These are phyloP conservation scores for Mortierella sp. DNA, from an alignment of 371 early-diverging fungal genomes.

Conservation along the genomic window DNA sequence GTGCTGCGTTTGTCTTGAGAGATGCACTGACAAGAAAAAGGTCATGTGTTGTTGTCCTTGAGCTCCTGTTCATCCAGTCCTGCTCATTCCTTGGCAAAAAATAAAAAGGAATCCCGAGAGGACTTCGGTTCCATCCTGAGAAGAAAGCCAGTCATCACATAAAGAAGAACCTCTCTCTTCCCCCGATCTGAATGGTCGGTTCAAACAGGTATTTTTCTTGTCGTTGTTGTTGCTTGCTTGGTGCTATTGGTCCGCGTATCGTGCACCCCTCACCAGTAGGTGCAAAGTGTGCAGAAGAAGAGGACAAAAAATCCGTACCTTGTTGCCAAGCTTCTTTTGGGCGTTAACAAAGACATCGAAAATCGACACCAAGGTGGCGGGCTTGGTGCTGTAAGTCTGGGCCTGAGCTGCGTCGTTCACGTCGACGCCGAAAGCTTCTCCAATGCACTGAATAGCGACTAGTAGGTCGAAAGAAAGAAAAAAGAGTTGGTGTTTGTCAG, in stretches of 20 bases:
- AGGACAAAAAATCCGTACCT: slow-evolving; percentile 26
- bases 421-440: slow-evolving; percentile 94
- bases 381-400: slow-evolving; percentile 84
- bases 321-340: slow-evolving; percentile 71
- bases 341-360: slow-evolving; percentile 94
- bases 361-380: slow-evolving; percentile 82
- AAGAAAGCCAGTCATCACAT: not conserved
- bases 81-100: not conserved
- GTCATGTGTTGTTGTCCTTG: not conserved
- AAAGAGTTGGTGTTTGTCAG: not conserved
- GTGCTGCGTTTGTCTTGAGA: not conserved
- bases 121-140: not conserved
- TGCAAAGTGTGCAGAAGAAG: not conserved
- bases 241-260: not conserved
- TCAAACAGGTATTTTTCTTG: not conserved
- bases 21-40: not conserved
- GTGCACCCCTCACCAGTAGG: not conserved
- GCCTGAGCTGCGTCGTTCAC: slow-evolving; percentile 76
- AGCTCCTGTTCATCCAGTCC: not conserved
- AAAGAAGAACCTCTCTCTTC: not conserved
- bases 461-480: slow-evolving; percentile 9
- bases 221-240: not conserved
- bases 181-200: slow-evolving; percentile 6
- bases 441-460: slow-evolving; percentile 95
- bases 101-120: not conserved